phyloP scores from a whole-genome alignment of 2,329 filamentous ascomycete species.

The Colletotrichum lindemuthianum region DNA sequence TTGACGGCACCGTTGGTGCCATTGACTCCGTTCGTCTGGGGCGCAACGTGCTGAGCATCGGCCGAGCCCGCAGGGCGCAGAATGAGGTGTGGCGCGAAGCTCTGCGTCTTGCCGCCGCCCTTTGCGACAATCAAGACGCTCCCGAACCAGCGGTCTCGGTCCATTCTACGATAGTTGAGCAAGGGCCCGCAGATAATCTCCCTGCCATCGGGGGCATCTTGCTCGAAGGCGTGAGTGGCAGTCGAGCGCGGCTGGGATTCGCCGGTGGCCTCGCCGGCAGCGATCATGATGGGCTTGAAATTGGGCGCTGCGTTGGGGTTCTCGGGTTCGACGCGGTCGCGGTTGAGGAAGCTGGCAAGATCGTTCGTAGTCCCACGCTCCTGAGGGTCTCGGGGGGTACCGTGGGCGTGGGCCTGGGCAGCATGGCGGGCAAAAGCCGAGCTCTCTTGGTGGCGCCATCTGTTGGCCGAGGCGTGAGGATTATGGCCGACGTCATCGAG shows the following conservation, averaged over 20 bases:
- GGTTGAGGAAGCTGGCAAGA: conserved; percentile 67
- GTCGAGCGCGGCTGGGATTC: conserved; percentile 36
- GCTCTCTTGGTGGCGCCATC: conserved; percentile 74
- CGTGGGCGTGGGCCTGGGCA: conserved; percentile 39
- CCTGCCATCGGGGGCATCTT: conserved; percentile 54
- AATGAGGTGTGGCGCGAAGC: conserved; percentile 67
- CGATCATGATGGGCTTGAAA: conserved; percentile 62
- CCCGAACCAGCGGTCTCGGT: conserved; percentile 78
- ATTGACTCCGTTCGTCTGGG: conserved; percentile 43
- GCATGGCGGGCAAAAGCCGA: conserved; percentile 63
- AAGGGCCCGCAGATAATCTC: conserved; percentile 78
- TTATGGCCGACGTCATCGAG: conserved; percentile 53
- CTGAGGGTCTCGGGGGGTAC: conserved; percentile 53
- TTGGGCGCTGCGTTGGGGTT: conserved; percentile 44
- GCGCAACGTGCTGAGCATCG: conserved; percentile 33
- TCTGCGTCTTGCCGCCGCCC: conserved; percentile 71
- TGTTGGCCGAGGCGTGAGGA: conserved; percentile 65
- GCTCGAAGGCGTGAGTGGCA: conserved; percentile 31
- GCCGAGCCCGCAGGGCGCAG: conserved; percentile 56
- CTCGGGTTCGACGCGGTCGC: conserved; percentile 59
- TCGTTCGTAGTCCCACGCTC: conserved; percentile 57
- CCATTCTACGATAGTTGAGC: conserved; percentile 81
- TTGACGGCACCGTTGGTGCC: conserved; percentile 42
- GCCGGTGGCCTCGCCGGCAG: conserved; percentile 48
- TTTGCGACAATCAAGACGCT: conserved; percentile 86